Conservation (phyloP, 345 rosid genomes). For the Psidium guajava region DNA sequence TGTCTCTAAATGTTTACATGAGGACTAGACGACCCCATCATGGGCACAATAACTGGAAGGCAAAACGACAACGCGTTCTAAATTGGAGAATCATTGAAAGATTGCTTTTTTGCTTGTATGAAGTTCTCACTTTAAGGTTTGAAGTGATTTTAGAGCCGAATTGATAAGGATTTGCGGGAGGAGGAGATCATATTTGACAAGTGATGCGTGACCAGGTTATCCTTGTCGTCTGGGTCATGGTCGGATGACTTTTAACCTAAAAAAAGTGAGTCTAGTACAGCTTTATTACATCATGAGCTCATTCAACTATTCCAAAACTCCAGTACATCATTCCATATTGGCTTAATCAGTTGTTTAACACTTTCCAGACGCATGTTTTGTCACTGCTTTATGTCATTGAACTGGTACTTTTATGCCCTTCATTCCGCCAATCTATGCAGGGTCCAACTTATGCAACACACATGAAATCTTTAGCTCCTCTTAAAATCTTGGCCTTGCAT, state of each 20-base stretch:
- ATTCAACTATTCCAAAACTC: neutral
- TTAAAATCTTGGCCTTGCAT: neutral
- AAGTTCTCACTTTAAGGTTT: neutral
- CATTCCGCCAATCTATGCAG: neutral
- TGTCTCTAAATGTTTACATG: neutral
- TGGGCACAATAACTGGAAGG: slow-evolving; percentile 8
- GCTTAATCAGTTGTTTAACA: neutral
- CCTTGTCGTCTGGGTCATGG: neutral
- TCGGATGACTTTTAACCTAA: neutral
- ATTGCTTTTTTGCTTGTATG: neutral
- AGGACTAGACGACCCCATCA: slow-evolving; percentile 6
- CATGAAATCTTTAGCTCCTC: neutral
- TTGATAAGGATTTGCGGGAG: neutral
- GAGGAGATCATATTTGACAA: neutral
- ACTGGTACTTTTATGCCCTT: neutral
- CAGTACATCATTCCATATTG: neutral
- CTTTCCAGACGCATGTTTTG: neutral
- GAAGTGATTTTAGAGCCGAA: neutral
- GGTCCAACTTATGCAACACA: neutral
- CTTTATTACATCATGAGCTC: neutral
- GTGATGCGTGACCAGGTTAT: neutral
- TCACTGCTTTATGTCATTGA: neutral
- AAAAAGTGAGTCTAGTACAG: neutral
- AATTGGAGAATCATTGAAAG: slow-evolving; percentile 12
- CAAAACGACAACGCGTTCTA: slow-evolving; percentile 7